Conservation (phyloP, 805 yeast genomes). For the Tetrapisispora fleetii region DNA sequence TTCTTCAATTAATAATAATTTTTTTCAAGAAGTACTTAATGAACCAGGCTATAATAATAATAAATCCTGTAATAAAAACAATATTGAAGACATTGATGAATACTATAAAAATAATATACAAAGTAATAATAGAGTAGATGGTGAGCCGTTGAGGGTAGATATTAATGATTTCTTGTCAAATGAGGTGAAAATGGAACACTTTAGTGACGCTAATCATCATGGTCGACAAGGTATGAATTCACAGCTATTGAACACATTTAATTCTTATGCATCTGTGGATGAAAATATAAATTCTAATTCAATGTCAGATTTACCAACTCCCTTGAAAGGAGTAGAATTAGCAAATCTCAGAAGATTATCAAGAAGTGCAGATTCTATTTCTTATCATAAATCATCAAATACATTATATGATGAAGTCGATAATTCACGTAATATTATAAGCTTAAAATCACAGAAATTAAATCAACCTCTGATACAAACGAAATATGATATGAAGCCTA, state of each 20-base stretch:
- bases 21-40: neutral
- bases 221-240: neutral
- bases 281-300: neutral
- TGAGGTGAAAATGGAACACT: neutral
- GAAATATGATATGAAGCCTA: neutral
- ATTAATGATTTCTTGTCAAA: neutral
- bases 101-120: neutral
- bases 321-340: neutral
- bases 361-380: neutral
- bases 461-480: neutral
- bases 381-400: neutral
- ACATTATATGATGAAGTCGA: neutral
- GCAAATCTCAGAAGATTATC: neutral
- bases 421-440: neutral
- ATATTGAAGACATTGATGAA: neutral
- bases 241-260: neutral
- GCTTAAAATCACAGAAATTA: neutral
- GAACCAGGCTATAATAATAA: neutral
- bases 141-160: neutral
- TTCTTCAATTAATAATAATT: neutral
- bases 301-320: neutral
- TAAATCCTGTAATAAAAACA: neutral
- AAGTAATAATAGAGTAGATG: neutral
- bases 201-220: neutral
- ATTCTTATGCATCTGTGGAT: neutral